Conservation (phyloP, 805 yeast species). For the Scheffersomyces amazonensis region DNA sequence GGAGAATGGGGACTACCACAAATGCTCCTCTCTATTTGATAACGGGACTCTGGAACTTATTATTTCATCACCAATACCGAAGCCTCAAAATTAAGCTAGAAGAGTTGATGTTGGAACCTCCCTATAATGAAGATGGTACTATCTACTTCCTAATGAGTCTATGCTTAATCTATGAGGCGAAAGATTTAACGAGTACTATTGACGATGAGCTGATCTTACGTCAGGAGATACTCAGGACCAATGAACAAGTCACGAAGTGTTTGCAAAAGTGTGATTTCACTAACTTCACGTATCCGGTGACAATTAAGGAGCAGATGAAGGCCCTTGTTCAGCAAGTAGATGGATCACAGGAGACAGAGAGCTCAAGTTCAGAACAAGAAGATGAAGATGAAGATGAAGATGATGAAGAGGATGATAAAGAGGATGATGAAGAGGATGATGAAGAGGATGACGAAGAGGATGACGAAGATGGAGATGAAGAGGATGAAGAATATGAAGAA, state of each 20-base stretch:
- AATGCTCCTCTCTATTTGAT: constrained; percentile 41
- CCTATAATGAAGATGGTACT: constrained; percentile 41
- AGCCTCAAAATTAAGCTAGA: constrained; percentile 32
- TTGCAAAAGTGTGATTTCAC: no score
- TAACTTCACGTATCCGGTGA: neutral
- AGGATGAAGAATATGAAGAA: constrained; percentile 6
- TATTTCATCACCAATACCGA: constrained; percentile 32
- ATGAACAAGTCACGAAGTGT: no score
- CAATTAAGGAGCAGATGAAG: constrained; percentile 1
- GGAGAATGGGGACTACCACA: constrained; percentile 37
- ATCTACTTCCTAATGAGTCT: constrained; percentile 26
- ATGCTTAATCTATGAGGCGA: neutral
- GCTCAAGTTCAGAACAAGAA: neutral
- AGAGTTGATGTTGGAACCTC: constrained; percentile 39
- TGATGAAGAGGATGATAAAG: constrained; percentile 7
- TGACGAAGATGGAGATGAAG: constrained; percentile 2
- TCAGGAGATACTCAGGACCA: no score
- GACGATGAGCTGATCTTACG: no score
- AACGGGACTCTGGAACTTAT: constrained; percentile 41
- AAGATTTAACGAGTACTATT: constrained; percentile 13
- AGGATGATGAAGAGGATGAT: constrained; percentile 1
- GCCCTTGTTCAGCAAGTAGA: neutral
- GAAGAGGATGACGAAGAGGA: neutral
- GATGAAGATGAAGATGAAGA: constrained; percentile 3
- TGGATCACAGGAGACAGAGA: constrained; percentile 1